Conservation (phyloP, 495 filamentous ascomycete genomes). For the Xylaria bambusicola region DNA sequence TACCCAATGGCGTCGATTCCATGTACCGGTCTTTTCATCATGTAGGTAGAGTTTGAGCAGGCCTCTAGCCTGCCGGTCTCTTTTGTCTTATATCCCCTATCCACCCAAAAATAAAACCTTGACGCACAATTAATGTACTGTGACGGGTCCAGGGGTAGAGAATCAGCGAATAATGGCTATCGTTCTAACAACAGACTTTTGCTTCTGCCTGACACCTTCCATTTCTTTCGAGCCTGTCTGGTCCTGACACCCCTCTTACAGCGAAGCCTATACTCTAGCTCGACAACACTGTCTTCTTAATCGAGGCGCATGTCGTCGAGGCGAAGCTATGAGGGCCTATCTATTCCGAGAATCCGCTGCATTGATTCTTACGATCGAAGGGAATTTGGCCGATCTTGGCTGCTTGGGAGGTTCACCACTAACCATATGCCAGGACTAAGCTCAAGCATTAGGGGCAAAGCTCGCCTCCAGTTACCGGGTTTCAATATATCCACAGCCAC, state of each 20-base stretch:
- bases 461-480: constrained; percentile 7
- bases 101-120: constrained; percentile 1
- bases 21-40: background rate
- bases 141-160: constrained; percentile 13
- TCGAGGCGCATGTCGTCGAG: background rate
- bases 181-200: constrained; percentile 5
- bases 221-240: constrained; percentile 10
- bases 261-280: constrained; percentile 6
- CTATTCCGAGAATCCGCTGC: background rate
- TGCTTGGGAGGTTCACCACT: constrained; percentile 6
- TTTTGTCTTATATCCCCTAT: constrained; percentile 9
- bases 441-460: background rate
- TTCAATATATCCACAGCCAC: background rate
- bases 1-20: constrained; percentile 5
- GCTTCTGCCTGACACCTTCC: background rate
- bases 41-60: constrained; percentile 8
- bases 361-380: background rate
- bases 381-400: background rate
- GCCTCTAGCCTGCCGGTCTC: background rate
- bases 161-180: background rate
- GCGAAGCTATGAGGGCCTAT: constrained; percentile 2
- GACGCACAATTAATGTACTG: constrained; percentile 2
- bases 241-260: background rate
- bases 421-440: background rate
- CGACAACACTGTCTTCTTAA: background rate